Conservation (phyloP, 495 filamentous ascomycete species). For the Hypoxylon perforatum region DNA sequence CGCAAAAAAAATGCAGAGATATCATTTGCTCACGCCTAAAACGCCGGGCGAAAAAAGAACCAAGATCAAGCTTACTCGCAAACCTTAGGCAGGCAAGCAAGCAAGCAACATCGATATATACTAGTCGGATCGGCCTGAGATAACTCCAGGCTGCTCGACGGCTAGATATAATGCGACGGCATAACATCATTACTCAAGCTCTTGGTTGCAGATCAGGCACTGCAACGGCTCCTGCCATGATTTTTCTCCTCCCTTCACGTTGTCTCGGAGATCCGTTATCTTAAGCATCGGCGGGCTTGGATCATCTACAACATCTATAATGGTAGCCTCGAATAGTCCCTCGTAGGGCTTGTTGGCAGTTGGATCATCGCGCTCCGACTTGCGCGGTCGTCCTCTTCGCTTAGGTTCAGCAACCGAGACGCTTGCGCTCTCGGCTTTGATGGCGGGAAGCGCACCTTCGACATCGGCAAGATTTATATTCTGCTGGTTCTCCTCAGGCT, state of each 20-base stretch:
- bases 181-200: constrained; percentile 46
- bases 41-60: constrained; percentile 35
- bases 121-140: constrained; percentile 6
- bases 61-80: constrained; percentile 18
- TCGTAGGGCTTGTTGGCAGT: constrained; percentile 53
- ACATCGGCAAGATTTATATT: constrained; percentile 38
- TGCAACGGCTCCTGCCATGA: constrained; percentile 58
- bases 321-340: constrained; percentile 54
- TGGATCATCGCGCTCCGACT: constrained; percentile 45
- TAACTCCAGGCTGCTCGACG: neutral
- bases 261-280: constrained; percentile 56
- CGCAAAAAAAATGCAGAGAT: constrained; percentile 42
- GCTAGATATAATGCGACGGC: neutral
- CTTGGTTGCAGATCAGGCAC: constrained; percentile 54
- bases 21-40: constrained; percentile 33
- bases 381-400: constrained; percentile 46
- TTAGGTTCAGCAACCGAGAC: constrained; percentile 31
- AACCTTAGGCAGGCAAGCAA: constrained; percentile 8
- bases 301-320: constrained; percentile 53
- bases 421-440: constrained; percentile 28
- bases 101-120: constrained; percentile 13
- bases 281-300: constrained; percentile 50
- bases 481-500: constrained; percentile 47
- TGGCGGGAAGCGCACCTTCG: constrained; percentile 22
- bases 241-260: constrained; percentile 55